These are phyloP conservation scores for Phytophthora pisi DNA, from an alignment of 352 stramenopile species.

Conservation along the genomic window DNA sequence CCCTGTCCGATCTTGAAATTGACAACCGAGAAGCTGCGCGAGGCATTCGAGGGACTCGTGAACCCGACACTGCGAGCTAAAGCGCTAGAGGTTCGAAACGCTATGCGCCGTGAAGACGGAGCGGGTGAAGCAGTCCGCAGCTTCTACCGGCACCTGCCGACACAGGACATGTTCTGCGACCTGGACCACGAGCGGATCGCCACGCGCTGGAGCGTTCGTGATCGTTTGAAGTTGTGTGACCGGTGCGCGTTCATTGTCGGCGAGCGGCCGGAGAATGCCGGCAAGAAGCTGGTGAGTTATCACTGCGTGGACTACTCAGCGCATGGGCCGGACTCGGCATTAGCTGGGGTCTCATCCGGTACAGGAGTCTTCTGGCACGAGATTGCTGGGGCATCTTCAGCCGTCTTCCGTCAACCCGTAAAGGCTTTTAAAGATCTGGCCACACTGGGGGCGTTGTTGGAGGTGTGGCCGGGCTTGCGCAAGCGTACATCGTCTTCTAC, in stretches of 20 bases:
- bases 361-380: not conserved
- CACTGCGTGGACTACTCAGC: constrained; percentile 54
- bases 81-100: constrained; percentile 47
- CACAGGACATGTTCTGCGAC: constrained; percentile 87
- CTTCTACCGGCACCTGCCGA: constrained; percentile 83
- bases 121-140: constrained; percentile 68
- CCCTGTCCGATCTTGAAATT: constrained; percentile 84
- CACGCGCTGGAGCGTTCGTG: constrained; percentile 55
- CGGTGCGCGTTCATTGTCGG: constrained; percentile 51
- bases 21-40: constrained; percentile 65
- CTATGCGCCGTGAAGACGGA: constrained; percentile 83
- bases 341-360: constrained; percentile 15
- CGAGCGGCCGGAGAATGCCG: constrained; percentile 41
- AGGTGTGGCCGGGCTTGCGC: no score
- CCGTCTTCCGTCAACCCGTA: no score
- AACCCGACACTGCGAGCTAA: constrained; percentile 43
- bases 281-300: constrained; percentile 45
- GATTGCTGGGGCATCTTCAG: no score
- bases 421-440: no score
- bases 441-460: no score
- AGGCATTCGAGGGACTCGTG: constrained; percentile 65
- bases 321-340: constrained; percentile 40
- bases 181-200: constrained; percentile 42
- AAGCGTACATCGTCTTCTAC: no score
- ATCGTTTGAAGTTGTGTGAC: constrained; percentile 52